phyloP scores from a whole-genome alignment of 1,284 basidiomycete species.

The Moesziomyces sp. region DNA sequence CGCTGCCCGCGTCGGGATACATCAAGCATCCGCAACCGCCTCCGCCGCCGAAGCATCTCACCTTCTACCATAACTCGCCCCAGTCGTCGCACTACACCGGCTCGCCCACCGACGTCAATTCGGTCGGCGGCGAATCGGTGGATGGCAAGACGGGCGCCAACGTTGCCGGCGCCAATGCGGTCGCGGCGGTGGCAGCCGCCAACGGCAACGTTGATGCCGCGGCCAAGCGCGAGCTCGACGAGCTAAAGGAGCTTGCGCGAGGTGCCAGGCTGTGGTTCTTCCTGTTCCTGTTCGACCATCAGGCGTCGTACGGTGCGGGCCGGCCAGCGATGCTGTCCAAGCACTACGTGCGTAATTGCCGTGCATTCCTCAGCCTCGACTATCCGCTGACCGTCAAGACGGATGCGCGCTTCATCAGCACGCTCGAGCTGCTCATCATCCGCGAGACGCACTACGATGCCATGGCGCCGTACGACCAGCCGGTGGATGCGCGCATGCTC shows the following conservation, averaged over 20 bases:
- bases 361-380: constrained; percentile 80
- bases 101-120: constrained; percentile 34
- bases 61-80: constrained; percentile 36
- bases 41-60: constrained; percentile 35
- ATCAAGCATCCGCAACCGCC: constrained; percentile 26
- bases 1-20: constrained; percentile 20
- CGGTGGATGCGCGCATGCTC: constrained; percentile 84
- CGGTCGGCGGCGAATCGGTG: constrained; percentile 19
- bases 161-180: constrained; percentile 20
- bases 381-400: constrained; percentile 87
- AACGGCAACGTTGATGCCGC: constrained; percentile 16
- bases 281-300: constrained; percentile 86
- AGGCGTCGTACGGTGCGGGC: constrained; percentile 88
- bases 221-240: constrained; percentile 31
- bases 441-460: constrained; percentile 89
- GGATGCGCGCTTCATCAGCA: constrained; percentile 84
- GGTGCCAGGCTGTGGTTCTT: constrained; percentile 88
- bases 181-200: constrained; percentile 18
- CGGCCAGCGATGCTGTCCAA: constrained; percentile 82
- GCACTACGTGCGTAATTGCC: constrained; percentile 84
- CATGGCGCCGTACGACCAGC: constrained; percentile 83
- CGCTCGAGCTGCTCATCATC: constrained; percentile 84
- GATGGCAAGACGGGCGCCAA: constrained; percentile 24
- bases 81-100: constrained; percentile 76
- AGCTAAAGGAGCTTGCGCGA: constrained; percentile 37